These are phyloP conservation scores for Vigna reflexopilosa DNA, from an alignment of 306 rosid species.

Conservation along the genomic window DNA sequence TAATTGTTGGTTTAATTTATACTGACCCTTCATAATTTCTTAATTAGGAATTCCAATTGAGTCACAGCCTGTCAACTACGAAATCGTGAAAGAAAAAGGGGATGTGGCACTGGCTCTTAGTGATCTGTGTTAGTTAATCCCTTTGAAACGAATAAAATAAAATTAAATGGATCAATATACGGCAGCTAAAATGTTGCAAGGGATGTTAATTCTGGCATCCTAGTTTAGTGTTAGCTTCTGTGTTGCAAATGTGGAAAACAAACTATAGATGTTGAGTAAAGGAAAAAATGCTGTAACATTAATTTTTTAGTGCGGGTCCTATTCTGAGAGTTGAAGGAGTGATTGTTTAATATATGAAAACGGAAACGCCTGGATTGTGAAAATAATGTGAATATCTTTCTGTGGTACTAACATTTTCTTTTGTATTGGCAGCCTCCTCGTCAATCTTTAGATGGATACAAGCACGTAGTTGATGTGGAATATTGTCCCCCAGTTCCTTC, in stretches of 20 bases:
- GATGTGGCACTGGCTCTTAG: neutral
- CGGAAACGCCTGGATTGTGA: conserved; percentile 29
- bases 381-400: neutral
- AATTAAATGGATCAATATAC: neutral
- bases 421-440: conserved; percentile 72
- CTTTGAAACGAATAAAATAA: conserved; percentile 1
- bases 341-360: neutral
- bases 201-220: conserved; percentile 18
- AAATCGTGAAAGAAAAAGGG: conserved; percentile 26
- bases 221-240: neutral
- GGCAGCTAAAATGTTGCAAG: neutral
- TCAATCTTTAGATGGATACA: conserved; percentile 86
- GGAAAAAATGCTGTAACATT: conserved; percentile 7
- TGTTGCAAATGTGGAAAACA: conserved; percentile 5
- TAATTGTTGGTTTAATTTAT: conserved; percentile 12
- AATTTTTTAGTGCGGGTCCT: conserved; percentile 10
- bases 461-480: conserved; percentile 89
- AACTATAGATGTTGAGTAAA: conserved; percentile 17
- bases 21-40: neutral
- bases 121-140: conserved; percentile 8
- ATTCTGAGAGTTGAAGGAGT: conserved; percentile 1
- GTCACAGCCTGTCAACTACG: neutral
- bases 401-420: conserved; percentile 43
- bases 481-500: conserved; percentile 79
- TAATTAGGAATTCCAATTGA: conserved; percentile 17